phyloP scores from a whole-genome alignment of 495 filamentous ascomycete genomes.

The Penicillium simplicissimum region DNA sequence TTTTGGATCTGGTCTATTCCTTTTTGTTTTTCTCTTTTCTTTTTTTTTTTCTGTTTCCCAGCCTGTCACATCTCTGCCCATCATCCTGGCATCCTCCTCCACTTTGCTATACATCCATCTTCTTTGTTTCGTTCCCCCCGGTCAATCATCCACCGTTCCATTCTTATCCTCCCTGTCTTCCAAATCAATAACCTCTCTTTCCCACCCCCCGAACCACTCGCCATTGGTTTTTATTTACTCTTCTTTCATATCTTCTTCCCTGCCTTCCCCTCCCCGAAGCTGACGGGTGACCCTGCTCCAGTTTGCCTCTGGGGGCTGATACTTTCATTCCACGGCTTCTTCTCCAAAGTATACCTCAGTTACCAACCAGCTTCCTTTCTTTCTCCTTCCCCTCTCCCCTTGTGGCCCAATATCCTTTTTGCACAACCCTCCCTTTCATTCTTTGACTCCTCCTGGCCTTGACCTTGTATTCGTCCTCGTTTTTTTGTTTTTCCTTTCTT shows the following conservation, averaged over 20 bases:
- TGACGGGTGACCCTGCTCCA: constrained; percentile 15
- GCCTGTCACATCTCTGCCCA: not conserved
- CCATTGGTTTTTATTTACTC: not conserved
- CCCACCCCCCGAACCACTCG: not conserved
- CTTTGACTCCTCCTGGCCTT: not conserved
- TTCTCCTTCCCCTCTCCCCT: not conserved
- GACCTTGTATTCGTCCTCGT: constrained; percentile 16
- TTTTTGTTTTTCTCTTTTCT: not conserved
- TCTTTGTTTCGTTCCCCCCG: not conserved
- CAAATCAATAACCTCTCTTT: not conserved
- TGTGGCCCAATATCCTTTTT: constrained; percentile 10
- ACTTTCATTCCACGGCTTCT: constrained; percentile 17
- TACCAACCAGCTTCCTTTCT: not conserved
- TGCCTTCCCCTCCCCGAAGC: constrained; percentile 12
- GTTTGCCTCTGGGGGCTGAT: constrained; percentile 12
- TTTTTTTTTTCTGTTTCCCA: not conserved
- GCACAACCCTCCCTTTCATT: constrained; percentile 14
- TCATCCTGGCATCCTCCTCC: not conserved
- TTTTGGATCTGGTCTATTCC: constrained; percentile 15
- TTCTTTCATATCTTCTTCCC: constrained; percentile 9
- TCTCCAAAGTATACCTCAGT: constrained; percentile 8
- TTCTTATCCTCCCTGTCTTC: not conserved
- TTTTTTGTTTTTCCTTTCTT: constrained; percentile 12
- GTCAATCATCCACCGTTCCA: not conserved
- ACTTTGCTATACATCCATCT: not conserved